A percentile compares a stretch with the other conserved stretches of the same genome.
Evolutionary conservation across 1,284 basidiomycete species (phyloP).

Genomic region (Fomitopsis betulina): DNA sequence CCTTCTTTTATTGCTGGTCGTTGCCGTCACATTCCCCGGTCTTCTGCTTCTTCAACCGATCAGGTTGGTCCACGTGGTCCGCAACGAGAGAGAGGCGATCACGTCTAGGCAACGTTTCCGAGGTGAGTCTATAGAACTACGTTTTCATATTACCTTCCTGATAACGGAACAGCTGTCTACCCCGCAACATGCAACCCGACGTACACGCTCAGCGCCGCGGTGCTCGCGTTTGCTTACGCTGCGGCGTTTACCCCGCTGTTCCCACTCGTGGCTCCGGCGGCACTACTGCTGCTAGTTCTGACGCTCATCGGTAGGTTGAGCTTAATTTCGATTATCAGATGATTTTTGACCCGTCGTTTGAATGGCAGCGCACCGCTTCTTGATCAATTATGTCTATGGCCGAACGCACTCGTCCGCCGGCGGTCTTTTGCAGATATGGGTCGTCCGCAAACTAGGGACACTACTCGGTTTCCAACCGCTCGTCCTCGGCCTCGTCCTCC

Average conservation of each 20-base stretch:
- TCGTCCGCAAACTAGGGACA: conserved; percentile 63
- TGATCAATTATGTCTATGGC: conserved; percentile 71
- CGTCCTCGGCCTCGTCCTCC: conserved; percentile 66
- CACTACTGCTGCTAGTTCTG: conserved; percentile 60
- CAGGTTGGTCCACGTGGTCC: conserved; percentile 51
- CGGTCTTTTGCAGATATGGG: conserved; percentile 69
- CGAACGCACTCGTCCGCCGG: conserved; percentile 68
- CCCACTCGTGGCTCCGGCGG: conserved; percentile 71
- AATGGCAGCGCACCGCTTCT: conserved; percentile 61
- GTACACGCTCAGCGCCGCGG: conserved; percentile 58
- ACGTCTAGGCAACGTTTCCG: conserved; percentile 79
- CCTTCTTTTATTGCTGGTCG: conserved; percentile 58
- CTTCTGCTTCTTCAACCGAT: conserved; percentile 66
- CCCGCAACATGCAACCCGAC: conserved; percentile 69
- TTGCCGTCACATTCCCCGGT: conserved; percentile 70
- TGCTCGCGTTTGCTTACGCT: conserved; percentile 68
- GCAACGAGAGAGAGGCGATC: conserved; percentile 49
- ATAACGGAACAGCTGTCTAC: conserved; percentile 51
- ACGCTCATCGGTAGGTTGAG: conserved; percentile 56
- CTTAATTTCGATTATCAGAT: not conserved
- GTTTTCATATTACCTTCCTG: not conserved
- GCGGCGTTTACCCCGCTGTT: conserved; percentile 71
- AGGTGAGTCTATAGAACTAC: conserved; percentile 40
- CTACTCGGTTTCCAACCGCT: conserved; percentile 68
- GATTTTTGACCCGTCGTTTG: not conserved